phyloP scores from a whole-genome alignment of 164 flowering plant species.

The Taxillus chinensis region DNA sequence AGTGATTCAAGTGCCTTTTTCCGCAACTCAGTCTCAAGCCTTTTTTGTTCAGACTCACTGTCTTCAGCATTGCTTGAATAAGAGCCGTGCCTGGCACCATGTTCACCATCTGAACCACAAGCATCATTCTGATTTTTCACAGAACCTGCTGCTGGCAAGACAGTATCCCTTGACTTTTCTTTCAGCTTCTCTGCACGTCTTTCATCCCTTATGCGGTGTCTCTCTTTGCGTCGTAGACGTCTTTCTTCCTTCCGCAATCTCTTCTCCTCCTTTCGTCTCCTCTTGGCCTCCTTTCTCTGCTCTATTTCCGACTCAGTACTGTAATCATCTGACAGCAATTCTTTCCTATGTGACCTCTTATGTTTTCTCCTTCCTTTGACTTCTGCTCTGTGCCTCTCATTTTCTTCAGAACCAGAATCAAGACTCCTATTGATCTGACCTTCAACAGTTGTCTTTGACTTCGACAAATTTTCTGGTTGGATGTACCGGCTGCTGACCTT shows the following conservation, averaged over 20 bases:
- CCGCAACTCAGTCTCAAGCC: slow-evolving; percentile 84
- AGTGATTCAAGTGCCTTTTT: slow-evolving; percentile 86
- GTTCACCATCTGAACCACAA: slow-evolving; percentile 38
- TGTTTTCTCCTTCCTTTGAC: slow-evolving; percentile 40
- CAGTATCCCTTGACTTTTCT: slow-evolving; percentile 19
- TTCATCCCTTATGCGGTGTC: slow-evolving; percentile 26
- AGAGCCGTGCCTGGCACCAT: slow-evolving; percentile 18
- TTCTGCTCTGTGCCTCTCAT: slow-evolving; percentile 25
- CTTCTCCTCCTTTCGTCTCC: slow-evolving; percentile 49
- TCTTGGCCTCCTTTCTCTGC: slow-evolving; percentile 48
- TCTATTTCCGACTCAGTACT: slow-evolving; percentile 47
- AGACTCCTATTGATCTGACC: slow-evolving; percentile 16
- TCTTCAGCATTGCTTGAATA: slow-evolving; percentile 34
- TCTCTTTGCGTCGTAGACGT: slow-evolving; percentile 28
- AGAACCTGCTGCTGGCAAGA: slow-evolving; percentile 17
- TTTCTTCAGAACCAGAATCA: slow-evolving; percentile 46
- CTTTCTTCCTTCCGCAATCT: slow-evolving; percentile 45
- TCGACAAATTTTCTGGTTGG: slow-evolving; percentile 12
- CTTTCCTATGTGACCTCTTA: slow-evolving; percentile 30
- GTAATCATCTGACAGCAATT: slow-evolving; percentile 33
- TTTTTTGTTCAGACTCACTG: slow-evolving; percentile 47
- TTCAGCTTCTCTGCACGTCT: slow-evolving; percentile 44
- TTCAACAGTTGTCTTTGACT: slow-evolving; percentile 13
- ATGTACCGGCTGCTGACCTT: slow-evolving; percentile 14
- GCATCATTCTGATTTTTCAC: slow-evolving; percentile 23